These are phyloP conservation scores for Biancaea sappan DNA, from an alignment of 306 rosid genomes.

Conservation along the genomic window DNA sequence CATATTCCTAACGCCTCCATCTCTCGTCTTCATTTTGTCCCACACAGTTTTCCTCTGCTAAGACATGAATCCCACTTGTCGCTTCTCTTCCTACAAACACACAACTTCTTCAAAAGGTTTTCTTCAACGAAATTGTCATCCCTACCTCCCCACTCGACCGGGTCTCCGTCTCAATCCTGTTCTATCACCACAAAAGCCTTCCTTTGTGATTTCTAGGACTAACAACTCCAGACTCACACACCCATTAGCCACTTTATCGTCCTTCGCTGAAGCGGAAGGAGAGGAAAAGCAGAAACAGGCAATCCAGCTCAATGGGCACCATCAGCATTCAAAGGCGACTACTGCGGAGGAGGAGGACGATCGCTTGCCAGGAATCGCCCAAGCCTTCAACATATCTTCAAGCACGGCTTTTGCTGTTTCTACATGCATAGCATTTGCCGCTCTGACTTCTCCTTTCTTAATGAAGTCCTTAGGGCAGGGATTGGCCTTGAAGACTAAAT, in stretches of 20 bases:
- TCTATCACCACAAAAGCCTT: slow-evolving; percentile 12
- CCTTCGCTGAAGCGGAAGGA: slow-evolving; percentile 74
- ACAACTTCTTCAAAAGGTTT: slow-evolving; percentile 29
- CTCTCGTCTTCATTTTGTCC: background rate
- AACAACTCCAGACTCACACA: slow-evolving; percentile 42
- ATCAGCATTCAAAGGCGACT: slow-evolving; percentile 6
- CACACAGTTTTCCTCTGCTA: slow-evolving; percentile 1
- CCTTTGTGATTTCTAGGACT: slow-evolving; percentile 36
- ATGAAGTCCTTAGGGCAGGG: slow-evolving; percentile 79
- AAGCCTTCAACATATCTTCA: slow-evolving; percentile 73
- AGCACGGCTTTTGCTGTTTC: slow-evolving; percentile 65
- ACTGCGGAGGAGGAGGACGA: background rate
- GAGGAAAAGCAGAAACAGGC: slow-evolving; percentile 41
- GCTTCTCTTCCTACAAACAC: slow-evolving; percentile 58
- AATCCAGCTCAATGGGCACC: slow-evolving; percentile 32
- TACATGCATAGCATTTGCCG: slow-evolving; percentile 65
- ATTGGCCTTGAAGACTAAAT: slow-evolving; percentile 56
- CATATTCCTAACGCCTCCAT: slow-evolving; percentile 18
- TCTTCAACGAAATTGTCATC: slow-evolving; percentile 40
- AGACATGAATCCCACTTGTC: slow-evolving; percentile 64
- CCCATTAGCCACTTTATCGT: slow-evolving; percentile 71
- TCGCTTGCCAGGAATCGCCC: slow-evolving; percentile 58
- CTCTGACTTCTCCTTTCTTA: slow-evolving; percentile 63
- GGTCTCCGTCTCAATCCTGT: slow-evolving; percentile 41
- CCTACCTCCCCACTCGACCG: slow-evolving; percentile 25